Base-by-base conservation (phyloP, 2,329 filamentous ascomycete species). In the Colletotrichum somersetense region DNA sequence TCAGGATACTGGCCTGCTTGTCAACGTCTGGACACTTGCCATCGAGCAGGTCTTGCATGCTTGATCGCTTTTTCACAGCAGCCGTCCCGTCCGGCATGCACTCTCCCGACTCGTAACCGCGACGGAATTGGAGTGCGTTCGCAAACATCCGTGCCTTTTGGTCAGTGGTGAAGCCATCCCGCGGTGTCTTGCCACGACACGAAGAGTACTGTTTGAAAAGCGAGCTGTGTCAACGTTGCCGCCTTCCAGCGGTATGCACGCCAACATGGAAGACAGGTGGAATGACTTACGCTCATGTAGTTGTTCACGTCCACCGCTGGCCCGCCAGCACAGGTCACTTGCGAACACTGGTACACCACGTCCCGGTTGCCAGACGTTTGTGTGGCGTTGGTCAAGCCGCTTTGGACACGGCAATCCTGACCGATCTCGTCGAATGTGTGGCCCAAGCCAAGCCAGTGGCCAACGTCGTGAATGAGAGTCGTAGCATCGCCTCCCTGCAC, bases 401-500 rank as follows among this genome's bases (percentile, higher is more conserved):
- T 71, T 16, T 73, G 69, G 0, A 61, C 23, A 46, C 66, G 38
- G 65, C 75, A 77, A 5, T 75, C 64, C 12, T 75, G 55, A 20
- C 61, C 62, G 16, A 62, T n/a, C 4, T 20, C 44, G 35, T 50
- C 57, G 20, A 75, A 74, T 2, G 74, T 75, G 61, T 75, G 74
- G n/a, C 62, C 59, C 14, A 75, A 52, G 5, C 74, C 74, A 11
- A 75, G 61, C 74, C 74, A 75, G 50, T 74, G 74, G 14, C 74
- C 73, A 20, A 74, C 66, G 30, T 74, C 80, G 66, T 81, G 80
- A 6, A 79, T 67, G 2, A 78, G 75, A 30, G 78, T 80, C 57
- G 74, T 77, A 3, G 67, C 44, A 14, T 71, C 53, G n/a, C 56
- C 70, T 26, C 71, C 71, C 40, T 71, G 67, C 23, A 73, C 71